A percentile compares a stretch with the other conserved stretches of the same genome.
phyloP scores from a whole-genome alignment of 208 protist genomes.

The Leishmania amazonensis region DNA sequence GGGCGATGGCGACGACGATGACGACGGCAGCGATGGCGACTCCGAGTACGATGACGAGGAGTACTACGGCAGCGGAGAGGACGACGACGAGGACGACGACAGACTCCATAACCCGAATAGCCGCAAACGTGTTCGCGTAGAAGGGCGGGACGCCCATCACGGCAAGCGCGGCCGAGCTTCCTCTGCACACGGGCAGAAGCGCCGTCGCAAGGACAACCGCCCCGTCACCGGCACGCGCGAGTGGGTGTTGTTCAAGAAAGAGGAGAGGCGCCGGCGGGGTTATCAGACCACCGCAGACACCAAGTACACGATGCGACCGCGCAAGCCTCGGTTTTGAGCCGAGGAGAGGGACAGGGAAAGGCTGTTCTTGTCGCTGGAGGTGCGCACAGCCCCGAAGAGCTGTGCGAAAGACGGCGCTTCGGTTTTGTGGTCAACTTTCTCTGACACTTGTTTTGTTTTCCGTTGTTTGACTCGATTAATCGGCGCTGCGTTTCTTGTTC shows the following conservation, averaged over 20 bases:
- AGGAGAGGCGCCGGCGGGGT: conserved; percentile 93
- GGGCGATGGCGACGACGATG: conserved; percentile 45
- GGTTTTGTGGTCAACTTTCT: neutral
- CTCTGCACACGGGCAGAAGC: conserved; percentile 36
- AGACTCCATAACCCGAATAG: conserved; percentile 18
- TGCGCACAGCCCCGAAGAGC: neutral
- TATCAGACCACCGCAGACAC: conserved; percentile 89
- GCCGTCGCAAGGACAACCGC: conserved; percentile 68
- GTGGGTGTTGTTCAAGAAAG: conserved; percentile 97
- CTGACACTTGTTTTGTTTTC: neutral
- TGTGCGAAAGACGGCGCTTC: neutral
- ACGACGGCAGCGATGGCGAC: conserved; percentile 34
- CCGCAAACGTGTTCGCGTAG: conserved; percentile 48
- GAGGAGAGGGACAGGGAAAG: neutral
- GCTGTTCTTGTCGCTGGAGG: neutral
- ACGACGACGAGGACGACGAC: conserved; percentile 32
- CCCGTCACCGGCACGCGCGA: conserved; percentile 85
- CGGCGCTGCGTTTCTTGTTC: neutral
- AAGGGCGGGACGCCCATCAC: conserved; percentile 34
- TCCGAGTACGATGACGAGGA: conserved; percentile 19
- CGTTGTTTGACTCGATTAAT: neutral
- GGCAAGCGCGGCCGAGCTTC: conserved; percentile 49
- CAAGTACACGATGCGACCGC: conserved; percentile 97
- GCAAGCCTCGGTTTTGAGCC: conserved; percentile 87
- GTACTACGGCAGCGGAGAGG: conserved; percentile 39